Base-by-base conservation (phyloP, 1,284 basidiomycete species). In the Sphagnurus paluster region DNA sequence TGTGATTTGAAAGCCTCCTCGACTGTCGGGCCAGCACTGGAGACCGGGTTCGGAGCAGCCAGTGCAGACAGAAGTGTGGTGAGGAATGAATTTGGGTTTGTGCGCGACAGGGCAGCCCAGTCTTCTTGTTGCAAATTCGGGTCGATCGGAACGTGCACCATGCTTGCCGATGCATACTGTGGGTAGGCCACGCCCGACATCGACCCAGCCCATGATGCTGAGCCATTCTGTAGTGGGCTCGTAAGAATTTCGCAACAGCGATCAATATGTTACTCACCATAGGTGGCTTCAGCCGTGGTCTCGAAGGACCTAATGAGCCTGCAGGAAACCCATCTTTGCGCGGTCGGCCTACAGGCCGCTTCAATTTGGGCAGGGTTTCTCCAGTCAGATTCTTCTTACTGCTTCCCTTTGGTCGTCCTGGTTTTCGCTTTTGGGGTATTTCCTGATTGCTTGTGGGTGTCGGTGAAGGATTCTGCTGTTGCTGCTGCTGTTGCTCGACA, bases 1-100 rank as follows among this genome's bases (percentile, higher is more conserved):
- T 87, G 85, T 1, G 79, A 79, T 59, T 79, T 81, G 71, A 87
- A 88, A 0, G 84, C 82, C 32, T 87, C 84, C 60, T 87, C 83
- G 13, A 84, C 76, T 13, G 69, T 77, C 1, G 77, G 76, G 1
- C 82, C 82, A 0, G 71, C 71, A 32, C 69, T 71, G 0, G 83
- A 74, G 5, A 76, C 63, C 1, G 80, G 77, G 52, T 82, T 80
- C 0, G 82, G 81, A 0, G 78, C 71, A 6, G 76, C 69, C 10
- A 87, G 66, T 1, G 81, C 66, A 4, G 70, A 57, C 10, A 87
- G 69, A 4, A 88, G 71, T 1, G 71, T 63, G 13, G 72, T 69
- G 21, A 87, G 65, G 60, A 87, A 82, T 0, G 60, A 62, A 48
- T 78, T 75, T 2, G 79, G 75, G 35, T 80, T 76, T 1, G 68